These are phyloP conservation scores for Mycena albidolilacea DNA, from an alignment of 768 basidiomycete genomes.

Conservation along the genomic window DNA sequence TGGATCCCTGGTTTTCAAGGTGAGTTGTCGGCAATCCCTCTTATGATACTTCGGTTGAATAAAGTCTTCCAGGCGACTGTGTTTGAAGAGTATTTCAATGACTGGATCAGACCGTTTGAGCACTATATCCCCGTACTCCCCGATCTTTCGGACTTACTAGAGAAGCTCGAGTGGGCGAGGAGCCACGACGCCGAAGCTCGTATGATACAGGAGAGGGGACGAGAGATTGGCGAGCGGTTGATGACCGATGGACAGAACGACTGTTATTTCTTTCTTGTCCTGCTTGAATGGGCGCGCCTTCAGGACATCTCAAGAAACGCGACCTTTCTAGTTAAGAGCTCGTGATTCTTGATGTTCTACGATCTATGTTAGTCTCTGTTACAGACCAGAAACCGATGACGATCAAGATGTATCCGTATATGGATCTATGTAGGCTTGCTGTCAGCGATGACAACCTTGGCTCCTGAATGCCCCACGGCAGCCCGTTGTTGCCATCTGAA, in stretches of 20 bases:
- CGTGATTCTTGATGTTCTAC: too few relatives aligned
- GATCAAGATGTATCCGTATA: too few relatives aligned
- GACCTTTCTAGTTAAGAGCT: neutral
- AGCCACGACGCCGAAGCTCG: slow-evolving; percentile 20
- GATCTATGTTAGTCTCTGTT: too few relatives aligned
- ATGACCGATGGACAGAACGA: slow-evolving; percentile 17
- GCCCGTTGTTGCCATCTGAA: too few relatives aligned
- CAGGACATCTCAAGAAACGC: slow-evolving; percentile 19
- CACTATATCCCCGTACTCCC: slow-evolving; percentile 20
- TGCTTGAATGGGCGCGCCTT: slow-evolving; percentile 29
- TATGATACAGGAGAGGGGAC: slow-evolving; percentile 24
- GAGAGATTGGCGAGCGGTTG: neutral
- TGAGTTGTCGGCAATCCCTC: neutral
- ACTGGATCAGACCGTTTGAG: slow-evolving; percentile 14
- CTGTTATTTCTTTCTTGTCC: slow-evolving; percentile 19
- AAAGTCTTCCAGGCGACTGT: slow-evolving; percentile 3
- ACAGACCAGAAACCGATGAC: too few relatives aligned
- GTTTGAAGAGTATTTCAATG: slow-evolving; percentile 24
- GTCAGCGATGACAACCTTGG: too few relatives aligned
- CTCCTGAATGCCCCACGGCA: too few relatives aligned
- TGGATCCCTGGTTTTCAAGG: slow-evolving; percentile 33
- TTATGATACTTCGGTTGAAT: too few relatives aligned
- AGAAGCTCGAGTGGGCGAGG: slow-evolving; percentile 22
- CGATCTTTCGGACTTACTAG: slow-evolving; percentile 11
- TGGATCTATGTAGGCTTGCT: too few relatives aligned